phyloP scores from a whole-genome alignment of 2,329 filamentous ascomycete genomes.

The Fusarium sp. region DNA sequence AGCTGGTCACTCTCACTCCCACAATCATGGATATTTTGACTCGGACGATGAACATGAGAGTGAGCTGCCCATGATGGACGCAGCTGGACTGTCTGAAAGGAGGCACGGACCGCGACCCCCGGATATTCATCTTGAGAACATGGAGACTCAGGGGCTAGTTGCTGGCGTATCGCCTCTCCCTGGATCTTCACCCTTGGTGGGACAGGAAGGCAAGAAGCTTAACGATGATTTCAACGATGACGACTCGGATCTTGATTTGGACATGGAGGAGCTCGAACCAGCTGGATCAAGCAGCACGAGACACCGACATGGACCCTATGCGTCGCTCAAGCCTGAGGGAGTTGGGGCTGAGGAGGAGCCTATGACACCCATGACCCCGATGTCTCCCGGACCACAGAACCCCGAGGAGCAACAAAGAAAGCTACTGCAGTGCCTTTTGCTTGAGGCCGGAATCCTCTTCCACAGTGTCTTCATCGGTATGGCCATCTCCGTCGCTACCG shows the following conservation, averaged over 20 bases:
- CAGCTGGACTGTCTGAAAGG: conserved; percentile 50
- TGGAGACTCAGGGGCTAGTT: conserved; percentile 65
- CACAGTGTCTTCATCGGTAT: conserved; percentile 89
- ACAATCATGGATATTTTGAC: conserved; percentile 60
- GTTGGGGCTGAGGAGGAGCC: conserved; percentile 44
- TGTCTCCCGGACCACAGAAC: conserved; percentile 45
- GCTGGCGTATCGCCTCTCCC: conserved; percentile 67
- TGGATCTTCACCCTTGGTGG: conserved; percentile 57
- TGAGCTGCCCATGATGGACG: conserved; percentile 39
- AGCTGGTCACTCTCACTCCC: conserved; percentile 68
- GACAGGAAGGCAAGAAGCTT: conserved; percentile 39
- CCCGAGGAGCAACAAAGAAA: conserved; percentile 71
- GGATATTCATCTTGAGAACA: conserved; percentile 61
- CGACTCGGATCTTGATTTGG: conserved; percentile 67
- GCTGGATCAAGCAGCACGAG: conserved; percentile 38
- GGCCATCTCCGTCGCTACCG: conserved; percentile 83
- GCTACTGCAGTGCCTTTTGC: conserved; percentile 79
- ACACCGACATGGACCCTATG: conserved; percentile 43
- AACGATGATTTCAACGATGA: conserved; percentile 51
- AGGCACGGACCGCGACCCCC: conserved; percentile 55
- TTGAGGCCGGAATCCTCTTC: conserved; percentile 86
- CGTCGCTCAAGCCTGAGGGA: conserved; percentile 44
- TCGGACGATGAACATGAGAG: conserved; percentile 54
- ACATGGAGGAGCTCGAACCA: conserved; percentile 69
- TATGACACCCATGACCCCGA: conserved; percentile 32